These are phyloP conservation scores for Yamadazyma siamensis DNA, from an alignment of 1,139 yeast species.

Conservation along the genomic window DNA sequence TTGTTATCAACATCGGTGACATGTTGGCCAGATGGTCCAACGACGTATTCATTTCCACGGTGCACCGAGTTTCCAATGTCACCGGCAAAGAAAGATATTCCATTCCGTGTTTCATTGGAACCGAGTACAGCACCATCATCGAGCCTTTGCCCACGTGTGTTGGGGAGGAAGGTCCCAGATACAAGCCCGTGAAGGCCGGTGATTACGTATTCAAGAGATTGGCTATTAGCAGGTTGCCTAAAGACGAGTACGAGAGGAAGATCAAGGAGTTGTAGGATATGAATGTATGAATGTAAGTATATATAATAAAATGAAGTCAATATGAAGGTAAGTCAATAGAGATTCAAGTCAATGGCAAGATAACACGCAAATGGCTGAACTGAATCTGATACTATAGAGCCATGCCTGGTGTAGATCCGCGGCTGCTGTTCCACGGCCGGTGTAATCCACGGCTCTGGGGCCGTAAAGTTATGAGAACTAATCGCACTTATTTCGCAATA, in stretches of 20 bases:
- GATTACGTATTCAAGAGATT: conserved; percentile 15
- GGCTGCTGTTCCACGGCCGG: too few relatives aligned
- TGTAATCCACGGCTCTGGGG: too few relatives aligned
- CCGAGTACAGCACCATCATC: conserved; percentile 13
- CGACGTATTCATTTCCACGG: conserved; percentile 15
- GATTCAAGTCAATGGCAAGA: too few relatives aligned
- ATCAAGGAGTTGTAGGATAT: conserved; percentile 3
- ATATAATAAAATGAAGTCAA: neutral
- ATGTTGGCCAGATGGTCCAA: conserved; percentile 17
- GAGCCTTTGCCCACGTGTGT: conserved; percentile 14
- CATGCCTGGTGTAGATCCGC: too few relatives aligned
- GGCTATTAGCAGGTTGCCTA: conserved; percentile 13
- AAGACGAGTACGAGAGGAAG: conserved; percentile 12
- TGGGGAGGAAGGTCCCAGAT: conserved; percentile 12
- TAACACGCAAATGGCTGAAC: too few relatives aligned
- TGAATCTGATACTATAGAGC: too few relatives aligned
- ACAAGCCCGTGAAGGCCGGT: conserved; percentile 14
- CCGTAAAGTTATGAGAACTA: too few relatives aligned
- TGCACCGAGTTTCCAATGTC: conserved; percentile 13
- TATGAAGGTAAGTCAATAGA: too few relatives aligned
- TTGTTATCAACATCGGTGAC: conserved; percentile 16
- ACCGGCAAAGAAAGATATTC: conserved; percentile 15
- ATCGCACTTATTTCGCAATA: too few relatives aligned
- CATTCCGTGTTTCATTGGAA: conserved; percentile 14
- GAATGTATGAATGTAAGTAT: neutral